Base-by-base conservation (phyloP, 2,329 filamentous ascomycete species). In the Pyrenophora teres region DNA sequence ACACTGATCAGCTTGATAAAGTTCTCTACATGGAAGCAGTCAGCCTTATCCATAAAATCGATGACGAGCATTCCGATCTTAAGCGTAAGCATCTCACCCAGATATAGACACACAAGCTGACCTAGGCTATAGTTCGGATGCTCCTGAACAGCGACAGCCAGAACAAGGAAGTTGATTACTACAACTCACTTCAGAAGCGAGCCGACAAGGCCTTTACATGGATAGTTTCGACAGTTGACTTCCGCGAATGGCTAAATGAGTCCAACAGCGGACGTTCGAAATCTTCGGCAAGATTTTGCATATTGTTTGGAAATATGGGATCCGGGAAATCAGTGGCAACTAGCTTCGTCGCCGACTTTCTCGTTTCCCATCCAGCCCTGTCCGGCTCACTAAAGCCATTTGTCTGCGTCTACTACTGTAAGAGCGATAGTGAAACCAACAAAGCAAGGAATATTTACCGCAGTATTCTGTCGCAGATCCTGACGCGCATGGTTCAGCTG, bases 71-170 rank as follows among this genome's bases (percentile, higher is more conserved):
- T 4, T 33, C 31, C 10, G n/a, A 15, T 15, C 10, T 33, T 15
- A 33, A 33, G n/a, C 10, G 31, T 15, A 33, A 33, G 31, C 10
- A 33, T 15, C 8, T 3, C 10, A 15, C 8, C 31, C 10, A 10
- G 31, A 9, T 33, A 15, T 10, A 33, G 8, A 33, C 21, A 23
- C 21, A 23, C 69, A 30, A 43, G 64, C 25, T 68, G 63, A 71
- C 18, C 62, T 54, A 39, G 51, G 55, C 6, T 58, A 37, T 1
- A 35, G 32, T 35, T 35, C 32, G 32, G 32, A n/a, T n/a, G 16
- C n/a, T 35, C 6, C 32, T 35, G 9, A 13, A 35, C 5, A 35
- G 8, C 32, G 32, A 13, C n/a, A 35, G 32, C 32, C 32, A 35
- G 15, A 35, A 15, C 32, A 35, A 35, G 15, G 13, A 35, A 12